Conservation (phyloP, 306 rosid species). For the Aeschynomene evenia region DNA sequence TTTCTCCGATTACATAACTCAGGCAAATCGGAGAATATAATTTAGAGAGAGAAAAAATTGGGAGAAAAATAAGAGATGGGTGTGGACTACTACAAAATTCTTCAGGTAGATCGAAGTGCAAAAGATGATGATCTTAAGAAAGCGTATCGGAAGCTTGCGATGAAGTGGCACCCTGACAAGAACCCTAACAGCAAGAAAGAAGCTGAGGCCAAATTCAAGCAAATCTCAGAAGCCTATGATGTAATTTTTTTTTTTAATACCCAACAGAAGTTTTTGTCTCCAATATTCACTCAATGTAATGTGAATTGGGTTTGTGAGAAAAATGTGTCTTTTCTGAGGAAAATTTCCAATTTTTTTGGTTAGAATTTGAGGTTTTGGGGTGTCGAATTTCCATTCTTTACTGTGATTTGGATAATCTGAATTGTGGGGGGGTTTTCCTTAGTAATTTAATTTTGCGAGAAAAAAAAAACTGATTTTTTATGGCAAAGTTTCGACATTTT, state of each 20-base stretch:
- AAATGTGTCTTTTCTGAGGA: background rate
- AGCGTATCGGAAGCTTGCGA: slow-evolving; percentile 75
- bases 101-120: slow-evolving; percentile 80
- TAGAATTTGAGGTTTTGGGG: background rate
- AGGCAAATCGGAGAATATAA: background rate
- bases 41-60: background rate
- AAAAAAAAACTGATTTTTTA: background rate
- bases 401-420: slow-evolving; percentile 14
- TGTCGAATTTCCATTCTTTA: background rate
- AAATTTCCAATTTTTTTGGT: background rate
- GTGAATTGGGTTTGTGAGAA: slow-evolving; percentile 21
- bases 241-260: slow-evolving; percentile 47
- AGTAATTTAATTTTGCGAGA: background rate
- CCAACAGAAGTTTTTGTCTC: too few relatives aligned
- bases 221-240: slow-evolving; percentile 90
- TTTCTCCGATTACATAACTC: slow-evolving; percentile 25
- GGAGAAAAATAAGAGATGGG: slow-evolving; percentile 55
- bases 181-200: slow-evolving; percentile 76
- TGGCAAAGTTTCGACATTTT: background rate
- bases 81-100: slow-evolving; percentile 82
- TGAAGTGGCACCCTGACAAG: slow-evolving; percentile 55
- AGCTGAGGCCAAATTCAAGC: slow-evolving; percentile 88
- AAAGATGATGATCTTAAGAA: slow-evolving; percentile 87
- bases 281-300: background rate
- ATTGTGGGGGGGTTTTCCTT: background rate